These are phyloP conservation scores for Coelastrella sp. DNA, from an alignment of 139 green algal species.

Conservation along the genomic window DNA sequence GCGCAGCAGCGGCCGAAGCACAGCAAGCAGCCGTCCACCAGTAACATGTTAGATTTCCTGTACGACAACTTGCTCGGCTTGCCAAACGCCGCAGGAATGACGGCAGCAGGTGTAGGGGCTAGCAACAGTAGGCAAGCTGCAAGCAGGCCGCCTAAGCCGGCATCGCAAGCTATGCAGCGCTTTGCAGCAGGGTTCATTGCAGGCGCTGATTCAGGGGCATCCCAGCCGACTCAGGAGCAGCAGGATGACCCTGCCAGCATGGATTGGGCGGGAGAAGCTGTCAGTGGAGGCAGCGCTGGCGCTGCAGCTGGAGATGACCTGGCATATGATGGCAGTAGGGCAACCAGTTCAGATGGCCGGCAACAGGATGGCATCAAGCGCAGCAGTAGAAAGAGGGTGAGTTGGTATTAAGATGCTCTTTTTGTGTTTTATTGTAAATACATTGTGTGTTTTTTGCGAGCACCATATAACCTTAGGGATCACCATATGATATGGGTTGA, in stretches of 20 bases:
- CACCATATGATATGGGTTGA: too few species aligned
- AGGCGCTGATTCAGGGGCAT: neutral
- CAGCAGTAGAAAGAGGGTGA: conserved; percentile 31
- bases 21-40: neutral
- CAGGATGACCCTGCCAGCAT: conserved; percentile 13
- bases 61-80: conserved; percentile 11
- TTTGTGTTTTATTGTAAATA: too few species aligned
- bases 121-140: neutral
- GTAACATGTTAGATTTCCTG: neutral
- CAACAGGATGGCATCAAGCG: neutral
- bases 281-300: conserved; percentile 7
- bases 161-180: neutral
- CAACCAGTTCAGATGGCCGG: neutral
- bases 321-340: neutral
- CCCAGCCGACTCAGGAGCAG: neutral
- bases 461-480: too few species aligned
- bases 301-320: neutral
- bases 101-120: conserved; percentile 14
- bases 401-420: neutral
- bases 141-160: conserved; percentile 13
- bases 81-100: neutral
- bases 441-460: too few species aligned
- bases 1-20: neutral
- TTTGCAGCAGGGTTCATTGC: neutral
- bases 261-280: conserved; percentile 8